A percentile compares a stretch with the other conserved stretches of the same genome.
phyloP scores from a whole-genome alignment of 495 filamentous ascomycete species.

The Aspergillus kassunensis region DNA sequence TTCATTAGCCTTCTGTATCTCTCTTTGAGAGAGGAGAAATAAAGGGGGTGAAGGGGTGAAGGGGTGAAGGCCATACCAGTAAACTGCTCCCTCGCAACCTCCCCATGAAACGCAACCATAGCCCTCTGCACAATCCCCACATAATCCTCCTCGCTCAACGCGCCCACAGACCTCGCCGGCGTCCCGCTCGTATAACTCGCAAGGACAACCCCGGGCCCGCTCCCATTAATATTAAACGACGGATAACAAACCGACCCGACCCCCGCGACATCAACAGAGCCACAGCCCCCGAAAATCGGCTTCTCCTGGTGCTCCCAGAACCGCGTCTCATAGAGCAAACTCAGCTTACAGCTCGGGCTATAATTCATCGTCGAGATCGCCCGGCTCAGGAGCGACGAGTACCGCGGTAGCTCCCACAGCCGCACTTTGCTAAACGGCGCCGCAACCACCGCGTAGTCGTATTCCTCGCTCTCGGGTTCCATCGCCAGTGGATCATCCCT shows the following conservation, averaged over 20 bases:
- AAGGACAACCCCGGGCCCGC: conserved; percentile 58
- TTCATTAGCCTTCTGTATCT: no score
- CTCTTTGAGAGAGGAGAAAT: no score
- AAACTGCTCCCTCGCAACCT: conserved; percentile 50
- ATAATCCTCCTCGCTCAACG: conserved; percentile 49
- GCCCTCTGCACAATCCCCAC: conserved; percentile 51
- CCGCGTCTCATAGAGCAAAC: conserved; percentile 57
- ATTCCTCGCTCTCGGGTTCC: conserved; percentile 44
- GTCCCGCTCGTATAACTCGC: conserved; percentile 51
- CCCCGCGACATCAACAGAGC: conserved; percentile 53
- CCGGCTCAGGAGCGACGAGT: conserved; percentile 48
- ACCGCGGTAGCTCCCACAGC: conserved; percentile 49
- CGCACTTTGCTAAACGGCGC: conserved; percentile 58
- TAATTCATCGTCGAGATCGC: conserved; percentile 61
- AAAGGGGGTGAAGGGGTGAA: neutral
- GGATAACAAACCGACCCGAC: conserved; percentile 61
- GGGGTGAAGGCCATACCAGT: no score
- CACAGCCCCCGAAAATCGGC: conserved; percentile 63
- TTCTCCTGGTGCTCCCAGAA: conserved; percentile 64
- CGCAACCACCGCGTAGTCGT: conserved; percentile 63
- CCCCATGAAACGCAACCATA: conserved; percentile 60
- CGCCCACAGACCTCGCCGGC: conserved; percentile 39
- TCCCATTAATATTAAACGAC: conserved; percentile 58
- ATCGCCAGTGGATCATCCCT: conserved; percentile 37
- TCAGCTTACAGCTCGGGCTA: conserved; percentile 57